These are phyloP conservation scores for Smithsoniella earleae DNA, from an alignment of 163 green algal species.

Conservation along the genomic window DNA sequence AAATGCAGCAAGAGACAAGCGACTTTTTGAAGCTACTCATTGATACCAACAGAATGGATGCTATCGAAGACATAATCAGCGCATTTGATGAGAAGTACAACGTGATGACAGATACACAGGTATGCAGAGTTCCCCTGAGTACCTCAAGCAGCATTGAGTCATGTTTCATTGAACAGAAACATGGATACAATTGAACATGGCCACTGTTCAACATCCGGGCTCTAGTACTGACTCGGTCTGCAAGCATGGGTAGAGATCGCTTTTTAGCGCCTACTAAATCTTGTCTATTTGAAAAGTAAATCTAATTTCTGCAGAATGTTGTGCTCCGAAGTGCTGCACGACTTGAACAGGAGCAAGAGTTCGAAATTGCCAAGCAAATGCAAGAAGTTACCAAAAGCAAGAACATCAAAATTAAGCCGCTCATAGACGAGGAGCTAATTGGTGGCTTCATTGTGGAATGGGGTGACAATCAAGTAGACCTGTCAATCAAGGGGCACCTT, in stretches of 20 bases:
- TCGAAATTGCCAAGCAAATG: slow-evolving; percentile 99
- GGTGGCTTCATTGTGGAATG: slow-evolving; percentile 95
- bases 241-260: no score
- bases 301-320: slow-evolving; percentile 78
- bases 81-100: slow-evolving; percentile 92
- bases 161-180: no score
- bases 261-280: no score
- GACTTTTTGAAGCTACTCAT: slow-evolving; percentile 95
- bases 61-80: slow-evolving; percentile 75
- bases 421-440: slow-evolving; percentile 86
- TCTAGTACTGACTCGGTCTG: no score
- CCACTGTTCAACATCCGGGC: no score
- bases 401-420: slow-evolving; percentile 99
- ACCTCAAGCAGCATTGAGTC: no score
- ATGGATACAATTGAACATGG: no score
- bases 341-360: slow-evolving; percentile 97
- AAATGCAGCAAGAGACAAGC: slow-evolving; percentile 55
- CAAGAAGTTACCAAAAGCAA: slow-evolving; percentile 88
- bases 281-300: no score
- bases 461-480: slow-evolving; percentile 85
- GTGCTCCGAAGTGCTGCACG: slow-evolving; percentile 83
- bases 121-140: no score
- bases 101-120: slow-evolving; percentile 88
- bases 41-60: slow-evolving; percentile 76
- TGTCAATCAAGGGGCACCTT: slow-evolving; percentile 84